Evolutionary conservation across 345 rosid species (phyloP), one percentile per base, ranked within the genome.

Genomic region (Brassica cretica): DNA sequence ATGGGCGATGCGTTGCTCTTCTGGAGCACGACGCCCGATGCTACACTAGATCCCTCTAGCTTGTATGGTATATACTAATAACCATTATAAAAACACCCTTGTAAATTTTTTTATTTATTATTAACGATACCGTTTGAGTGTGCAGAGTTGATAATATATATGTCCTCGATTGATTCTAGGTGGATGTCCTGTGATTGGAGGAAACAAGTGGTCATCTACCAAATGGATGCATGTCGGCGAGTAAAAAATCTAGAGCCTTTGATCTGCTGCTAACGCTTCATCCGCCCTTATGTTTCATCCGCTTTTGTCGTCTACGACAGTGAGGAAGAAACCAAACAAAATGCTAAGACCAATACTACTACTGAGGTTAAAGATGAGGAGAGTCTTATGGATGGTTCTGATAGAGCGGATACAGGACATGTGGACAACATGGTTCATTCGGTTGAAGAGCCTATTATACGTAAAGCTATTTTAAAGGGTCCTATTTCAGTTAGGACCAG

Each of bases 11-110:
- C 98, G 27, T 79, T 92, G 74, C 81, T 92, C 24, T 94, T 94
- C 78, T 94, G 97, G 97, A 92, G 97, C 85, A 94, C 87, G 89
- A 91, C 87, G 66, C 97, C 97, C 25, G 98, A 94, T 79, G 93
- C 93, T 64, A 85, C 95, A 3, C 78, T 88, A 24, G 97, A 94
- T 83, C 91, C 98, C 62, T 76, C 95, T 69, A 92, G 97, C 82
- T 83, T 92, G 80, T 97, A 92, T 69, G 97, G 98, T 25, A 25
- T 59, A 59, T 49, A 0, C 1, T 56, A 0, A 5, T 25, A n/a
- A 19, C 18, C 16, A n/a, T 51, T 51, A 62, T 30, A 59, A 59
- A 21, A 35, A 30, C 39, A 78, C 12, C 66, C 18, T 7, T 25
- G n/a, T 59, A 55, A 58, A 53, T 70, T 74, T 25, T 74, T 37